phyloP scores from a whole-genome alignment of 192 early-diverging fungal species.

The Gamsiella multidivaricata region DNA sequence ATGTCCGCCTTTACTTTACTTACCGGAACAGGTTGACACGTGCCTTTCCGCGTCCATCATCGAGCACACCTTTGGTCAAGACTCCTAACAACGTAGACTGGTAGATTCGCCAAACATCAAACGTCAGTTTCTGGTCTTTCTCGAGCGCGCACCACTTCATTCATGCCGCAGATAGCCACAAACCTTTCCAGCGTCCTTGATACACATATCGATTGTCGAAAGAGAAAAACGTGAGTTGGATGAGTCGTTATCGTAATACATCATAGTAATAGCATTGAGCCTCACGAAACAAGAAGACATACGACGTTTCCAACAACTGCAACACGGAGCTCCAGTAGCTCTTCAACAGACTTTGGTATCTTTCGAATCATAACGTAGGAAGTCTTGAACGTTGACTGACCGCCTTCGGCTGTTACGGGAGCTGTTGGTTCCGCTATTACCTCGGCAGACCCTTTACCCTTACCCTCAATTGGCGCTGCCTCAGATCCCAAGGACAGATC shows the following conservation, averaged over 20 bases:
- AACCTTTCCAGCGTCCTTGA: slow-evolving; percentile 77
- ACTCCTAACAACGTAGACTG: slow-evolving; percentile 89
- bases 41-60: slow-evolving; percentile 93
- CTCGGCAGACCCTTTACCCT: slow-evolving; percentile 3
- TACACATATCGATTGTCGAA: not conserved
- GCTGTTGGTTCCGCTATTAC: not conserved
- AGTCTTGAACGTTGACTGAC: slow-evolving; percentile 26
- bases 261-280: not conserved
- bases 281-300: slow-evolving; percentile 55
- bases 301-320: slow-evolving; percentile 93
- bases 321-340: slow-evolving; percentile 86
- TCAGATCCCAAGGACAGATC: slow-evolving; percentile 1
- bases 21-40: slow-evolving; percentile 87
- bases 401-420: not conserved
- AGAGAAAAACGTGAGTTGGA: not conserved
- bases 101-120: not conserved
- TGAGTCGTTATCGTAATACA: no score
- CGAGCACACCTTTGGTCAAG: slow-evolving; percentile 88
- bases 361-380: slow-evolving; percentile 78
- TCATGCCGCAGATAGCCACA: not conserved
- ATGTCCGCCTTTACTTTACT: slow-evolving; percentile 7
- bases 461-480: slow-evolving; percentile 2
- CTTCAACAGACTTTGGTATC: slow-evolving; percentile 77
- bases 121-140: no score
- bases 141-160: no score